A percentile compares a stretch with the other conserved stretches of the same genome.
Conservation (phyloP, 1,284 basidiomycete species). For the Leccinum solheimii region DNA sequence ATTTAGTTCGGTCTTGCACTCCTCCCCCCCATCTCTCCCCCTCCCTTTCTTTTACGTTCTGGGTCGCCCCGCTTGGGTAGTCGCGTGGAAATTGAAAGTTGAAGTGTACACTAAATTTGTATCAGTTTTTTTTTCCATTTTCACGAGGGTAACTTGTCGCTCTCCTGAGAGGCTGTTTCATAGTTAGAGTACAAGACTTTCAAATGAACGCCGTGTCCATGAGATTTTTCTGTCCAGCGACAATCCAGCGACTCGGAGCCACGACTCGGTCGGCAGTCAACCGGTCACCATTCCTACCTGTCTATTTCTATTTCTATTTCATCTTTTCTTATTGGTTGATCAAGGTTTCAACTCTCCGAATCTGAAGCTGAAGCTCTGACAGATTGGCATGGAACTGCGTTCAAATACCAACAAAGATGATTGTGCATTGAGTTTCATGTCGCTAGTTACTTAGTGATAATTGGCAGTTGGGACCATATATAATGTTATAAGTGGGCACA, state of each 20-base stretch:
- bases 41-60: neutral
- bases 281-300: neutral
- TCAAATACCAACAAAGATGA: neutral
- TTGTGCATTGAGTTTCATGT: too few relatives aligned
- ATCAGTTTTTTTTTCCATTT: neutral
- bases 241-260: neutral
- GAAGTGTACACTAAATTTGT: slow-evolving; percentile 1
- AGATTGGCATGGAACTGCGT: neutral
- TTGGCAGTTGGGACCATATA: too few relatives aligned
- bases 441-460: too few relatives aligned
- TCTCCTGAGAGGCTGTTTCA: neutral
- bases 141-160: neutral
- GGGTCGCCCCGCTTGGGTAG: neutral
- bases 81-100: neutral
- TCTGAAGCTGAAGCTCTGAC: neutral
- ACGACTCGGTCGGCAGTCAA: neutral
- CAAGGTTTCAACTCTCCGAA: neutral
- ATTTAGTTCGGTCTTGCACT: neutral
- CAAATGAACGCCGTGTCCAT: neutral
- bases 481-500: too few relatives aligned
- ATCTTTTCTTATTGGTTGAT: neutral
- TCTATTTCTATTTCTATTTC: neutral
- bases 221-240: neutral
- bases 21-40: neutral
- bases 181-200: neutral